Base-by-base conservation (phyloP, 306 rosid species). In the Prunus salicina region DNA sequence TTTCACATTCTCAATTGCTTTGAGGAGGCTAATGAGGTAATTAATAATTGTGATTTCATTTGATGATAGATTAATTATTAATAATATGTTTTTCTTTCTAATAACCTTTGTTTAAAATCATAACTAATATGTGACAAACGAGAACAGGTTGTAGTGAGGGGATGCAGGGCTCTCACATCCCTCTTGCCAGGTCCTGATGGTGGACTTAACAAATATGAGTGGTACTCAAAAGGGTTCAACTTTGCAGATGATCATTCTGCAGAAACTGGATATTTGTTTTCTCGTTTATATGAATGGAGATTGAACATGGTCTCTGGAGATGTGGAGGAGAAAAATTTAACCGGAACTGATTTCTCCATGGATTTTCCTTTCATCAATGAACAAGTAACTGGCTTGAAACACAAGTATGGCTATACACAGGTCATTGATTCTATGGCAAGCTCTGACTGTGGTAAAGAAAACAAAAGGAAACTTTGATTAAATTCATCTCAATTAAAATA, bases 291-390 rank as follows among this genome's bases (percentile, higher is more conserved):
- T 0, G 89, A 90, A 71, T 90, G 98, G 93, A 79, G 94, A 75
- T 67, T 90, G 67, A 84, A 90, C 78, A 86, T 87, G 89, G 58
- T 28, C 69, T 80, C 91, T 0, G 91, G 91, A 24, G 79, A 90
- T 47, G 88, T 76, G 19, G 67, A 64, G 69, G 96, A 90, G 90
- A 87, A 30, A 74, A 14, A 57, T 46, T 82, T 90, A 0, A 76
- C 74, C 11, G 86, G 71, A 60, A 58, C 15, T 4, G 56, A 52
- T 20, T 73, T 71, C 30, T 78, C 75, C 38, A 83, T 90, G 94
- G 96, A 93, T 70, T 93, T 89, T 74, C 96, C 96, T 3, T 50
- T 90, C 79, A 86, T 90, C 64, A 90, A 93, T 65, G 73, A 62
- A 73, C 49, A 72, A 7, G 89, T 80, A 34, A 69, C 69, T 49